Evolutionary conservation across 345 rosid genomes (phyloP), one percentile per base, ranked within the genome.

Genomic region (Clarkia xantiana): DNA sequence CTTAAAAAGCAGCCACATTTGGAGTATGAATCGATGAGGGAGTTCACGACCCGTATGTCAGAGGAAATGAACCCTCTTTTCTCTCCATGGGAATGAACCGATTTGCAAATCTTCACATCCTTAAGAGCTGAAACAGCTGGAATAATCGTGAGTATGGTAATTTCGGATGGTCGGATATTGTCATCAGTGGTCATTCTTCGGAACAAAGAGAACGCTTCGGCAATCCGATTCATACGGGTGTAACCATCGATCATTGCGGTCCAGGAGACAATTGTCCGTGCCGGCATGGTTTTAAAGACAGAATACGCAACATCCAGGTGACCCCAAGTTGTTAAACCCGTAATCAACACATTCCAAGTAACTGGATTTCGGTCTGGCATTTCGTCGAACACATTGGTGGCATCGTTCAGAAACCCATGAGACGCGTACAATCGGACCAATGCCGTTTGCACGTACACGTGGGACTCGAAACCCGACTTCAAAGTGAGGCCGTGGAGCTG

Each of bases 281-380:
- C 63, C 0, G 80, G 77, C 90, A 85, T 85, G 70, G 61, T 67
- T 44, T 82, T 75, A 57, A 85, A 74, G 39, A 85, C 62, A 51
- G 59, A 54, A 57, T 63, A 61, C 11, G 94, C 95, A 54, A 53
- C 53, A n/a, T 61, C 82, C 45, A 78, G 69, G 47, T 80, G 66
- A 45, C 82, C 79, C 76, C 70, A 55, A 48, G 72, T 80, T 6
- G 71, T 75, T 50, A 76, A 71, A 16, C 82, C 97, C 56, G 87
- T 75, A 14, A 85, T 78, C 79, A 85, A 65, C 58, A 71, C 90
- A 64, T 89, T 89, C 97, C 90, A 82, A 0, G 94, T 70, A 34
- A 85, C 94, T 1, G 19, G 41, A 61, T 65, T 89, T 57, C 71
- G 75, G 0, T 59, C 73, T 16, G 77, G 83, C 85, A 85, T 82